Percentiles rank a stretch among this genome's conserved stretches.
Conservation (phyloP, 441 rosid genomes). For the Isatis lusitanica region DNA sequence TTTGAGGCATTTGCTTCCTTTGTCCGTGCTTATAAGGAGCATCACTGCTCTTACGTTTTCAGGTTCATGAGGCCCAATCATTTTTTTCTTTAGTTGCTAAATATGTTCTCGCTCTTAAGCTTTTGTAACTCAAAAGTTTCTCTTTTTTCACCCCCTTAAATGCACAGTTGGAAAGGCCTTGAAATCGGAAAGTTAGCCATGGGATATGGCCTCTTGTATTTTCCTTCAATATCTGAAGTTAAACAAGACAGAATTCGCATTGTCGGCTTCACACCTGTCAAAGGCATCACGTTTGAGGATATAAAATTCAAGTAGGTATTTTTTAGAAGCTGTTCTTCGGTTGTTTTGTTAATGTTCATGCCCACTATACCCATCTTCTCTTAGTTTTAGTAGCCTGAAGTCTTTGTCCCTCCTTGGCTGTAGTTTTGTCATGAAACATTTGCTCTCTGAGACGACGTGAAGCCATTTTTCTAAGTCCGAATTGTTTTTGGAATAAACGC, state of each 20-base stretch:
- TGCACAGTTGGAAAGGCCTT: constrained; percentile 77
- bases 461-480: not conserved
- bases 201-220: constrained; percentile 88
- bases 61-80: constrained; percentile 40
- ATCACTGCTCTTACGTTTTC: constrained; percentile 80
- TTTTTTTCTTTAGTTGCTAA: not conserved
- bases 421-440: not conserved
- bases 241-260: constrained; percentile 73
- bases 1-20: constrained; percentile 83
- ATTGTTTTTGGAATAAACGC: not conserved
- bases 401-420: not conserved
- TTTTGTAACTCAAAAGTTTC: not conserved
- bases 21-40: constrained; percentile 90
- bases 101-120: not conserved
- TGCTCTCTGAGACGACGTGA: not conserved
- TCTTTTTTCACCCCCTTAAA: not conserved
- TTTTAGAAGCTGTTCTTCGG: no score
- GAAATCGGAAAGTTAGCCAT: constrained; percentile 89
- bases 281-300: constrained; percentile 64
- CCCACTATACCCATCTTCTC: not conserved
- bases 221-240: constrained; percentile 85
- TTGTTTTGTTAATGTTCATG: not conserved
- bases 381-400: not conserved
- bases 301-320: constrained; percentile 67
- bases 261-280: constrained; percentile 63